Evolutionary conservation across 768 basidiomycete genomes (phyloP).

Genomic region (Rhodosporidiobolus odoratus): DNA sequence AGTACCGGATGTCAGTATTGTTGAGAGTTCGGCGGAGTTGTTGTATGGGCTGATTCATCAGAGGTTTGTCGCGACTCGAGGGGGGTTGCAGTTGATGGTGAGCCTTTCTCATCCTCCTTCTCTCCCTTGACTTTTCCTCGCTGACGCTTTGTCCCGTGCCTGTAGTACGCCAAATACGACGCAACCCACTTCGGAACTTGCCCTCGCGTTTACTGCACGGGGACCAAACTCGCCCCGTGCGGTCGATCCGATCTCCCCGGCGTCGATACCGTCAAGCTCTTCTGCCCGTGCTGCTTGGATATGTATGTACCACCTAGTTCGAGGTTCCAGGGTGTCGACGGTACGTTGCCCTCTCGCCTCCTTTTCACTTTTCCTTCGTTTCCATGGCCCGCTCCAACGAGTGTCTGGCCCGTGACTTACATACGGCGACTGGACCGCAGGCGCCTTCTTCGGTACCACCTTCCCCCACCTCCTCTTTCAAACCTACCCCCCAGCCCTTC

Average conservation of each 20-base stretch:
- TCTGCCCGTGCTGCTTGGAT: constrained; percentile 96
- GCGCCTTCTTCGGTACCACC: constrained; percentile 99
- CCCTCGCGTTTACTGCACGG: constrained; percentile 88
- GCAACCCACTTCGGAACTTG: constrained; percentile 83
- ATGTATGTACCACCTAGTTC: constrained; percentile 93
- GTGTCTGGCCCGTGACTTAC: no score
- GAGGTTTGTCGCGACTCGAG: constrained; percentile 90
- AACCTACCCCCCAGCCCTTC: constrained; percentile 55
- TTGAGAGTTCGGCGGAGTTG: constrained; percentile 94
- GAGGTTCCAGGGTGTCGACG: constrained; percentile 91
- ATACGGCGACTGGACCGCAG: constrained; percentile 48
- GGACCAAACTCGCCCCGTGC: constrained; percentile 84
- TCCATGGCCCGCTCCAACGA: background rate
- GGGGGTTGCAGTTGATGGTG: constrained; percentile 91
- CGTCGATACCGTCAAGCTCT: constrained; percentile 93
- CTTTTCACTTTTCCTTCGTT: background rate
- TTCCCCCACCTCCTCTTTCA: constrained; percentile 98
- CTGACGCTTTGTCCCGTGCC: background rate
- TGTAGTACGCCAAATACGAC: constrained; percentile 92
- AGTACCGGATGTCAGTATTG: constrained; percentile 97
- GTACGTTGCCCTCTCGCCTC: constrained; percentile 53
- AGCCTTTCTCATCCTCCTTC: constrained; percentile 29
- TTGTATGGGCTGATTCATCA: constrained; percentile 97
- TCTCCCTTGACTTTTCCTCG: background rate
- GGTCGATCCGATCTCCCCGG: constrained; percentile 94